These are phyloP conservation scores for Leccinum angustisporum DNA, from an alignment of 1,284 basidiomycete species.

Conservation along the genomic window DNA sequence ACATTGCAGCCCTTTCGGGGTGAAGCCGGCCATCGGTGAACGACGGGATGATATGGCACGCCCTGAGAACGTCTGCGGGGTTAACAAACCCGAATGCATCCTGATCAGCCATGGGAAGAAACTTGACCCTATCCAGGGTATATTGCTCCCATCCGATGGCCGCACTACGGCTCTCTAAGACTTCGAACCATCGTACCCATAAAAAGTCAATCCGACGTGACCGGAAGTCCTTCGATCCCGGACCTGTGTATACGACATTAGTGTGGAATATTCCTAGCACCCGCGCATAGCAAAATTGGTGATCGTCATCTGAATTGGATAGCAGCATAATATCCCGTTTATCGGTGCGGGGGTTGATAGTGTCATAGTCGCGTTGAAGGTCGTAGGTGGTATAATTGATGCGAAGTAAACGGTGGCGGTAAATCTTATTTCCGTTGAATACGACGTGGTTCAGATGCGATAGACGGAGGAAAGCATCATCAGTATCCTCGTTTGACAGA, in stretches of 20 bases:
- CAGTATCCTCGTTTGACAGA: neutral
- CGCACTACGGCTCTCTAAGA: neutral
- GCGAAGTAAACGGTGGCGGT: neutral
- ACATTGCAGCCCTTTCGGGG: constrained; percentile 11
- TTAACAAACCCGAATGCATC: neutral
- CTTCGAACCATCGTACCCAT: neutral
- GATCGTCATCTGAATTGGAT: neutral
- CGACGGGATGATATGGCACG: neutral
- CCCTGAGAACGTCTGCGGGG: neutral
- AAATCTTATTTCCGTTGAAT: neutral
- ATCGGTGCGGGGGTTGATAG: neutral
- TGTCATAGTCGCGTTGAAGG: neutral
- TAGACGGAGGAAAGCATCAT: neutral
- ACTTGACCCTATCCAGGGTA: neutral
- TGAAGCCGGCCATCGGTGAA: neutral
- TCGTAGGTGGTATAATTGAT: neutral
- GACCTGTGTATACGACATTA: neutral
- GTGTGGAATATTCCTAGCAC: neutral
- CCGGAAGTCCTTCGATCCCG: neutral
- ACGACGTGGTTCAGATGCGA: neutral
- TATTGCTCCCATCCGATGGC: neutral
- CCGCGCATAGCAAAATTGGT: neutral
- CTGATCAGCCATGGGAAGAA: constrained; percentile 2
- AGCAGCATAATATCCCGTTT: neutral
- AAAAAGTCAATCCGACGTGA: neutral